A percentile compares a stretch with the other conserved stretches of the same genome.
These are phyloP conservation scores for Raphanus sativus DNA, from an alignment of 345 rosid genomes.

Conservation along the genomic window DNA sequence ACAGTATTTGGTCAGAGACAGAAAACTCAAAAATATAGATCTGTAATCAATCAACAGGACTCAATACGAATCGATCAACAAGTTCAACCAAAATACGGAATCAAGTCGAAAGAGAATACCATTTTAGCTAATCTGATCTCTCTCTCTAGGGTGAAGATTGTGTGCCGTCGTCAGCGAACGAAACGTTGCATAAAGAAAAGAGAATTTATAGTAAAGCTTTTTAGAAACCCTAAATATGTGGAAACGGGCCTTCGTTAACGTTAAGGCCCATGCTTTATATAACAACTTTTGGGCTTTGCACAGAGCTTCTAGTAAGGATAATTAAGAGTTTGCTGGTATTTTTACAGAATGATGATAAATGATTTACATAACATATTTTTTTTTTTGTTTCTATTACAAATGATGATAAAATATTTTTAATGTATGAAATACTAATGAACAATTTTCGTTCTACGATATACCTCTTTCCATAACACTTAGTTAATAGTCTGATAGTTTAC, in stretches of 20 bases:
- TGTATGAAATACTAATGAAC: too few species aligned
- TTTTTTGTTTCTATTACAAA: too few species aligned
- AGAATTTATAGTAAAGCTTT: constrained; percentile 5
- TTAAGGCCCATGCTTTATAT: constrained; percentile 10
- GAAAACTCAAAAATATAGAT: background rate
- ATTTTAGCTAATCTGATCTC: constrained; percentile 22
- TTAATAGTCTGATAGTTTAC: too few species aligned
- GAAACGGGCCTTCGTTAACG: background rate
- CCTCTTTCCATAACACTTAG: too few species aligned
- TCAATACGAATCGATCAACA: background rate
- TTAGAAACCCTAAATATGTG: constrained; percentile 18
- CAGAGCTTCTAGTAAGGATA: too few species aligned
- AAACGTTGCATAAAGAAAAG: background rate
- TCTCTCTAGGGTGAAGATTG: constrained; percentile 29
- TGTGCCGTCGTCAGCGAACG: constrained; percentile 27
- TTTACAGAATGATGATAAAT: too few species aligned
- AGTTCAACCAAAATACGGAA: background rate
- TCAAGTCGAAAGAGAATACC: background rate
- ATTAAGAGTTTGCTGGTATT: background rate
- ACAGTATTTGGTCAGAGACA: background rate
- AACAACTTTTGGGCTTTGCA: too few species aligned
- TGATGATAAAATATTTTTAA: too few species aligned
- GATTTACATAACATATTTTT: too few species aligned
- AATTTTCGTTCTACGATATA: too few species aligned
- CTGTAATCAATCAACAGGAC: constrained; percentile 1